Evolutionary conservation across 1,284 basidiomycete genomes (phyloP).

Genomic region (Exobasidium cylindrosporum): DNA sequence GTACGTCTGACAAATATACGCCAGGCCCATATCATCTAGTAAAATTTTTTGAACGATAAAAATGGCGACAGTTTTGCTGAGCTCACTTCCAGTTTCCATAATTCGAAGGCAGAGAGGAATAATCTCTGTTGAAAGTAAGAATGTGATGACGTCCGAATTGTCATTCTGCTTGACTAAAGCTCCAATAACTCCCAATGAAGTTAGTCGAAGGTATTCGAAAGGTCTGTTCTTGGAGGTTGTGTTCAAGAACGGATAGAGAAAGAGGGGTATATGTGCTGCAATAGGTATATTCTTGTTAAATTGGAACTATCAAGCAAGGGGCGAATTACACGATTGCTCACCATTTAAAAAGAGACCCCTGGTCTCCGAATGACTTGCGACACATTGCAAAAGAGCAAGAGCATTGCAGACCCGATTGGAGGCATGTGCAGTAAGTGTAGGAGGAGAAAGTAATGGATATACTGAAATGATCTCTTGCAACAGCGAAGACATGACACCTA

Average conservation of each 20-base stretch:
- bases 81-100: slow-evolving; percentile 99
- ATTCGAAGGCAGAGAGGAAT: slow-evolving; percentile 98
- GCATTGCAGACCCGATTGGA: slow-evolving; percentile 99
- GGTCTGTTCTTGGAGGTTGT: slow-evolving; percentile 98
- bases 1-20: slow-evolving; percentile 99
- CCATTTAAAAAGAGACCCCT: slow-evolving; percentile 49
- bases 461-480: slow-evolving; percentile 98
- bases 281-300: too few relatives aligned
- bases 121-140: slow-evolving; percentile 97
- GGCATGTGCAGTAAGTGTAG: slow-evolving; percentile 92
- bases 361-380: slow-evolving; percentile 61
- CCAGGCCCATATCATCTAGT: slow-evolving; percentile 92
- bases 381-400: slow-evolving; percentile 92
- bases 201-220: slow-evolving; percentile 96
- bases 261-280: slow-evolving; percentile 92
- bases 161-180: slow-evolving; percentile 95
- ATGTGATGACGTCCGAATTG: slow-evolving; percentile 98
- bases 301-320: too few relatives aligned
- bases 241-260: slow-evolving; percentile 98
- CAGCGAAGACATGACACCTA: slow-evolving; percentile 97
- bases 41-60: slow-evolving; percentile 99
- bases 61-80: slow-evolving; percentile 99
- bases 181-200: slow-evolving; percentile 95
- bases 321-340: too few relatives aligned
- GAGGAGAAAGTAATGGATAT: slow-evolving; percentile 91